Conservation (phyloP, 306 rosid genomes). For the Rosa rugosa region DNA sequence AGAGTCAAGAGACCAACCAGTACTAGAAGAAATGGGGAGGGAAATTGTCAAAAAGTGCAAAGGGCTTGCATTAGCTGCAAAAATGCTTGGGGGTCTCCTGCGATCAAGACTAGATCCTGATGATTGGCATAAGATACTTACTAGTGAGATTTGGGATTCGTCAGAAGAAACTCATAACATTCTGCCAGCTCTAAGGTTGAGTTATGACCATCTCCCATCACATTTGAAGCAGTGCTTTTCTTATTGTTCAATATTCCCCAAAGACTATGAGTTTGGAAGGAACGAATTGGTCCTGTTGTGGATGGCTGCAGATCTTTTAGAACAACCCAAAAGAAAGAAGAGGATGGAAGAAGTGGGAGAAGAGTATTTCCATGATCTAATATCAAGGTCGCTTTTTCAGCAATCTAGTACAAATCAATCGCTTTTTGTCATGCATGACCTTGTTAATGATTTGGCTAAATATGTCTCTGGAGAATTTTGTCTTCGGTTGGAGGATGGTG, state of each 20-base stretch:
- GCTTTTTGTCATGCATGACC: not conserved
- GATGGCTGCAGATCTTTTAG: conserved; percentile 39
- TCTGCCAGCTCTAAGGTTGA: not conserved
- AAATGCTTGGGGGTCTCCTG: not conserved
- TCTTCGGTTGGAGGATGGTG: not conserved
- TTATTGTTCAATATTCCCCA: conserved; percentile 29
- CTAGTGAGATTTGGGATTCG: not conserved
- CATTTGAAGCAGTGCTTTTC: conserved; percentile 19
- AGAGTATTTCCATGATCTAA: conserved; percentile 29
- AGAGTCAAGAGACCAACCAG: not conserved
- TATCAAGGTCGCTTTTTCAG: conserved; percentile 35
- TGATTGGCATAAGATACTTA: not conserved
- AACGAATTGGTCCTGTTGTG: conserved; percentile 28
- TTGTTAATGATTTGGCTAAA: conserved; percentile 10
- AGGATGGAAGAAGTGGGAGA: conserved; percentile 12
- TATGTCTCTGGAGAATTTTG: not conserved
- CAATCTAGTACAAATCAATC: not conserved
- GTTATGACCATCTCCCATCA: conserved; percentile 25
- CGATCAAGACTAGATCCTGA: conserved; percentile 1
- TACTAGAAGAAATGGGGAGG: conserved; percentile 9
- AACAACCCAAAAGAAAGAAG: not conserved
- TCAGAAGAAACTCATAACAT: not conserved
- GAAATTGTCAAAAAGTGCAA: conserved; percentile 12
- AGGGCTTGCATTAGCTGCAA: conserved; percentile 10
- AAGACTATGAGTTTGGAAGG: conserved; percentile 23